A percentile compares a stretch with the other conserved stretches of the same genome.
Evolutionary conservation across 352 stramenopile species (phyloP).

Genomic region (Albugo laibachii): DNA sequence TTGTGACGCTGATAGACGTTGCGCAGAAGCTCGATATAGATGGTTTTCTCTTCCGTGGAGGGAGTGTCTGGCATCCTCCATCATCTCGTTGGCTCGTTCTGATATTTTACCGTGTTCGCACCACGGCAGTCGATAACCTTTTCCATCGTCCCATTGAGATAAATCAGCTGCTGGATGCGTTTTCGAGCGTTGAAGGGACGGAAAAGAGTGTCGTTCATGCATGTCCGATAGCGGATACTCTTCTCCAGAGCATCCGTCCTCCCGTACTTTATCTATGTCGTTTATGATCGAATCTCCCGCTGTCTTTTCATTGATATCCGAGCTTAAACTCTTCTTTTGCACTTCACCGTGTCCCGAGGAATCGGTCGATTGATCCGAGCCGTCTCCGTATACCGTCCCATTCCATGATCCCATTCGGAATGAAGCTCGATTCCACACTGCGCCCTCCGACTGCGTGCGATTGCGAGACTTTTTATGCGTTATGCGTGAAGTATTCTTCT

Average conservation of each 20-base stretch:
- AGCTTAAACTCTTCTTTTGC: not conserved
- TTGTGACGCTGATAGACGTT: conserved; percentile 37
- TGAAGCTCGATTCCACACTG: conserved; percentile 46
- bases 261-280: not conserved
- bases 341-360: no score
- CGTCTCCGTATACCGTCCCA: not conserved
- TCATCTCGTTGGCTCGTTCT: conserved; percentile 54
- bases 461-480: no score
- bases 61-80: conserved; percentile 60
- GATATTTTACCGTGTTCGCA: conserved; percentile 62
- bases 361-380: not conserved
- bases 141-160: not conserved
- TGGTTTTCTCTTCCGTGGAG: conserved; percentile 71
- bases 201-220: not conserved
- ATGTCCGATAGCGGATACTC: not conserved
- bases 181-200: not conserved
- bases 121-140: conserved; percentile 46
- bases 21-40: conserved; percentile 47
- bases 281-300: not conserved
- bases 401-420: conserved; percentile 30
- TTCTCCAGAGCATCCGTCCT: not conserved
- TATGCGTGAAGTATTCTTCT: no score
- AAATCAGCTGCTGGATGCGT: not conserved
- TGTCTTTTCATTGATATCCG: not conserved
- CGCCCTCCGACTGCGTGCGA: conserved; percentile 60